Conservation (phyloP, 228 moss, liverwort and hornwort species). For the Sphagnum magellanicum region DNA sequence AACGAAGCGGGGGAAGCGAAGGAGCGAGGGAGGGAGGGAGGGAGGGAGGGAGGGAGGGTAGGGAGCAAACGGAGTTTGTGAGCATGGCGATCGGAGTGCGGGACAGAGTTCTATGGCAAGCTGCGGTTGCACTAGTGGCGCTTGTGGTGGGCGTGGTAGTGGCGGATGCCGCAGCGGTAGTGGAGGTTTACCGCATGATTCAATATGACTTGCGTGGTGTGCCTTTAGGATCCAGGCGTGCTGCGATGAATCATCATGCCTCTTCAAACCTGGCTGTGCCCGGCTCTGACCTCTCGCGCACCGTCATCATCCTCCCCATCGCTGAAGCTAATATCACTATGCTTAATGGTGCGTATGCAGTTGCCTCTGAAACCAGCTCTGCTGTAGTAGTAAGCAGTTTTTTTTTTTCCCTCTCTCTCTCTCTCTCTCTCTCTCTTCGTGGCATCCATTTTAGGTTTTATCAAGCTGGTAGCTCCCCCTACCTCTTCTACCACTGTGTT, state of each 20-base stretch:
- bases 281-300: slow-evolving; percentile 75
- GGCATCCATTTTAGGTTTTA: too few relatives aligned
- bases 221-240: slow-evolving; percentile 81
- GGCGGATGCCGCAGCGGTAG: slow-evolving; percentile 79
- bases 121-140: slow-evolving; percentile 48
- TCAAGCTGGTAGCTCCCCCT: background rate
- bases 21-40: background rate
- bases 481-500: background rate
- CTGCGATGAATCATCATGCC: slow-evolving; percentile 78
- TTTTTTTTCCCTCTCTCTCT: background rate
- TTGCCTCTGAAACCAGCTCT: background rate
- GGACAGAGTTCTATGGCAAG: slow-evolving; percentile 51
- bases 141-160: slow-evolving; percentile 57
- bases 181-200: slow-evolving; percentile 94
- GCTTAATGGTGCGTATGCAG: slow-evolving; percentile 48
- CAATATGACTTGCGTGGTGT: slow-evolving; percentile 84
- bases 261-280: slow-evolving; percentile 66
- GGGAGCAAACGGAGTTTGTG: background rate
- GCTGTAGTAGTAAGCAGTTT: background rate
- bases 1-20: background rate
- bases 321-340: slow-evolving; percentile 63
- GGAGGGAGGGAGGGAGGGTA: background rate
- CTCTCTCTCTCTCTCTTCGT: background rate
- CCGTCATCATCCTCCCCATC: slow-evolving; percentile 81
- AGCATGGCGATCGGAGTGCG: slow-evolving; percentile 23